Conservation (phyloP, 371 early-diverging fungal species). For the Vairimorpha apis region DNA sequence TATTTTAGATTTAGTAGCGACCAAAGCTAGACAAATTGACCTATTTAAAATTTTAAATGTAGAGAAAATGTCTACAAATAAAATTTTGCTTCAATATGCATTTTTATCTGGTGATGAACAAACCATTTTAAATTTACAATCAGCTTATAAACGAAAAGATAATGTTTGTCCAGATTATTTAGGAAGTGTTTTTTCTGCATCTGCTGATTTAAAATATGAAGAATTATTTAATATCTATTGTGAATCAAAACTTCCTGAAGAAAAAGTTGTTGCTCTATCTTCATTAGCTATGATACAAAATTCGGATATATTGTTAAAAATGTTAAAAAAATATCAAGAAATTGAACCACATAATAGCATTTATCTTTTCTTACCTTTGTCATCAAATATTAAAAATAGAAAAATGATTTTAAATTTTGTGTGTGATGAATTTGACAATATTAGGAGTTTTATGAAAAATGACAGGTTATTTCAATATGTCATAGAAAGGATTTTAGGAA, state of each 20-base stretch:
- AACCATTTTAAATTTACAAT: neutral
- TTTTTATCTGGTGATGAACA: neutral
- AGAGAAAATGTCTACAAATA: neutral
- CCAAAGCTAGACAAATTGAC: neutral
- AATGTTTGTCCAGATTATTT: constrained; percentile 1
- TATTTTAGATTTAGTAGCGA: neutral
- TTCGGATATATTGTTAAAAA: neutral
- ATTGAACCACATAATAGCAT: constrained; percentile 20
- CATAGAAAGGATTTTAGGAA: neutral
- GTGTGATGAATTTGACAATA: constrained; percentile 5
- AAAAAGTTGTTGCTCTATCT: constrained; percentile 5
- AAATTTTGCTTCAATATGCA: neutral
- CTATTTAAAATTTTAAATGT: neutral
- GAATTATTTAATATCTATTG: neutral
- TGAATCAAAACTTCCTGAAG: neutral
- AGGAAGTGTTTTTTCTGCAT: neutral
- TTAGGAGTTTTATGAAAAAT: constrained; percentile 22
- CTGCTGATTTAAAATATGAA: constrained; percentile 9
- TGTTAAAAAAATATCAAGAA: neutral
- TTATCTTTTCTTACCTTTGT: constrained; percentile 4
- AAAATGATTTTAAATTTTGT: neutral
- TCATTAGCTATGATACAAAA: neutral
- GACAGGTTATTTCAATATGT: constrained; percentile 9
- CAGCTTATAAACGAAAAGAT: neutral
- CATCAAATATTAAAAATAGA: neutral